These are phyloP conservation scores for Lachnellula arida DNA, from an alignment of 2,329 filamentous ascomycete genomes.

Conservation along the genomic window DNA sequence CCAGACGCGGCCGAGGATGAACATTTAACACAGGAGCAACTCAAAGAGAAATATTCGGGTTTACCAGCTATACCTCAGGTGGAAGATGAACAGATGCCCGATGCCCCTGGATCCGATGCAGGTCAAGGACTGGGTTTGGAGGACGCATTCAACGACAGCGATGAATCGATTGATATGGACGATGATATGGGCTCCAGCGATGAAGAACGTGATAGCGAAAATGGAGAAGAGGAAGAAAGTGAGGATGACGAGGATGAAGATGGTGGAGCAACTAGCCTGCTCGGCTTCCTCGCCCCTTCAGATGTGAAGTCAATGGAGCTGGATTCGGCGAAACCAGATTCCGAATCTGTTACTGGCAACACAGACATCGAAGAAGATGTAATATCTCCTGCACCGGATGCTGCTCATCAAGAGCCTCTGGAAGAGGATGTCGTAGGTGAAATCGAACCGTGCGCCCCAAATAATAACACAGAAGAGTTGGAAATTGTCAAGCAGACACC, in stretches of 20 bases:
- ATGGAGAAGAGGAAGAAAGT: conserved; percentile 36
- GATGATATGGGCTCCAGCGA: conserved; percentile 60
- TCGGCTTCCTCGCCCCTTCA: conserved; percentile 31
- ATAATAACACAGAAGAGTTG: background rate
- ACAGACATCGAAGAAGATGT: conserved; percentile 23
- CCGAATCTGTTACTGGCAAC: conserved; percentile 6
- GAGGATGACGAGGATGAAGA: conserved; percentile 35
- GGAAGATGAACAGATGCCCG: conserved; percentile 28
- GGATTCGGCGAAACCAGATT: conserved; percentile 12
- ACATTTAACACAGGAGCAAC: conserved; percentile 62
- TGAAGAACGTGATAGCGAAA: conserved; percentile 38
- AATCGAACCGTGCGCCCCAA: background rate
- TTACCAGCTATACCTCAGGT: conserved; percentile 43
- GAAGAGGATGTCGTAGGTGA: conserved; percentile 6
- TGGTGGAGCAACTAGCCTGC: conserved; percentile 38
- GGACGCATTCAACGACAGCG: conserved; percentile 43
- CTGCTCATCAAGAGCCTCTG: conserved; percentile 4
- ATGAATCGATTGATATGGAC: conserved; percentile 66
- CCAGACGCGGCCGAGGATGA: conserved; percentile 54
- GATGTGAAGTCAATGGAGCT: conserved; percentile 33
- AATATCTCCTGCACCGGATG: conserved; percentile 29
- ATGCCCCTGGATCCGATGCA: background rate
- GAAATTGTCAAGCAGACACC: conserved; percentile 9
- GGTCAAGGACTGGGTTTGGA: conserved; percentile 2
- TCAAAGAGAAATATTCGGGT: conserved; percentile 64